Evolutionary conservation across 768 basidiomycete genomes (phyloP).

Genomic region (Holtermannia corniformis): DNA sequence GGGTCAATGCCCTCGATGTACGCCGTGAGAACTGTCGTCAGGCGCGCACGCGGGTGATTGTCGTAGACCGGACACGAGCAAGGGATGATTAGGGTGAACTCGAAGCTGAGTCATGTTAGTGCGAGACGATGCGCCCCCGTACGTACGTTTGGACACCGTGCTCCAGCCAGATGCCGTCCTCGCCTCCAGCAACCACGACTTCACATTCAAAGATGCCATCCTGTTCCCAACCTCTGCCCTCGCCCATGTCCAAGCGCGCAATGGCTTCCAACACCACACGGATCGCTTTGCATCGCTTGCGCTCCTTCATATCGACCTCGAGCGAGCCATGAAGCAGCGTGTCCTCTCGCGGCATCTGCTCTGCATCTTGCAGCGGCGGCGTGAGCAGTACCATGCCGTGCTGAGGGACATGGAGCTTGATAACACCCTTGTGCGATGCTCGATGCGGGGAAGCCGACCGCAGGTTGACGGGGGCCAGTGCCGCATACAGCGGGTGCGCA

Average conservation of each 20-base stretch:
- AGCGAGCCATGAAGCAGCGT: constrained; percentile 29
- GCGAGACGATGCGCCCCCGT: too few relatives aligned
- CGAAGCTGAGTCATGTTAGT: constrained; percentile 14
- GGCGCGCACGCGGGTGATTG: constrained; percentile 19
- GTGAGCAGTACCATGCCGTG: constrained; percentile 26
- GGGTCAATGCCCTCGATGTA: constrained; percentile 18
- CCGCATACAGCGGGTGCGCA: constrained; percentile 15
- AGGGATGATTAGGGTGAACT: constrained; percentile 31
- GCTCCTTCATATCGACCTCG: constrained; percentile 36
- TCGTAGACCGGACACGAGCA: constrained; percentile 31
- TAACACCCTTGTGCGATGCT: constrained; percentile 8
- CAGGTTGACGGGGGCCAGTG: constrained; percentile 24
- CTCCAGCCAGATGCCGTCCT: constrained; percentile 31
- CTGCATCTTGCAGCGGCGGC: constrained; percentile 16
- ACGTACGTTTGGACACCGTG: constrained; percentile 19
- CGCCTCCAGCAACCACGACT: constrained; percentile 21
- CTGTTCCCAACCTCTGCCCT: constrained; percentile 27
- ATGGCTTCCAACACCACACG: constrained; percentile 25
- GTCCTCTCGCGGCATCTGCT: constrained; percentile 30
- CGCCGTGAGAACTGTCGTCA: constrained; percentile 22
- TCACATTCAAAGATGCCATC: constrained; percentile 31
- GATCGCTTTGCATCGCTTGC: constrained; percentile 19
- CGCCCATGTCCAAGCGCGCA: constrained; percentile 21
- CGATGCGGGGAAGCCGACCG: constrained; percentile 14
- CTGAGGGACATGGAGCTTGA: constrained; percentile 29